Conservation (phyloP, 208 protist species). For the Acanthamoeba triangularis region DNA sequence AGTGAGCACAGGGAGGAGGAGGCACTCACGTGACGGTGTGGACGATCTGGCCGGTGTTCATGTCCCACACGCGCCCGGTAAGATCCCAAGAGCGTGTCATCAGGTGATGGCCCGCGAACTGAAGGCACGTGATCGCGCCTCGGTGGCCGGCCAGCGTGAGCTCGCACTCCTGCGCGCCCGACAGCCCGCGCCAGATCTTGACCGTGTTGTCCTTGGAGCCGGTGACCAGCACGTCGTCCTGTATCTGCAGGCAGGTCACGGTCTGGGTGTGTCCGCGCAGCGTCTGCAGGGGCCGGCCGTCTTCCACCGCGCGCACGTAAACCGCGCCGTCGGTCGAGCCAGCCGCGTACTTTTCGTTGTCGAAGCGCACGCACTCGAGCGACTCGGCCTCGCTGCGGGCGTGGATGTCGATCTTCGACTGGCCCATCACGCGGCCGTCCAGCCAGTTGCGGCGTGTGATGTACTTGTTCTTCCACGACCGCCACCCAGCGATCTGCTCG, state of each 20-base stretch:
- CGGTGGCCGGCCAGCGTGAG: slow-evolving; percentile 3
- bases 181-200: slow-evolving; percentile 1
- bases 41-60: slow-evolving; percentile 51
- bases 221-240: slow-evolving; percentile 36
- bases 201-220: slow-evolving; percentile 31
- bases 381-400: background rate
- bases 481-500: slow-evolving; percentile 51
- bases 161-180: slow-evolving; percentile 9
- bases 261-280: background rate
- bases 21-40: background rate
- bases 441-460: slow-evolving; percentile 40
- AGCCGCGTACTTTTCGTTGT: background rate
- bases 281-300: slow-evolving; percentile 10
- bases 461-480: slow-evolving; percentile 69
- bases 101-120: slow-evolving; percentile 27
- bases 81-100: slow-evolving; percentile 45
- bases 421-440: background rate
- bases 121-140: slow-evolving; percentile 10
- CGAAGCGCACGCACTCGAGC: background rate
- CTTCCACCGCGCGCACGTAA: slow-evolving; percentile 52
- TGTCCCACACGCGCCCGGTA: slow-evolving; percentile 31
- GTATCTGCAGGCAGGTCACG: slow-evolving; percentile 33
- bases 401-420: background rate
- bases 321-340: slow-evolving; percentile 12
- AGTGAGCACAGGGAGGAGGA: background rate